Base-by-base conservation (phyloP, 495 filamentous ascomycete genomes). In the Xylaria bambusicola region DNA sequence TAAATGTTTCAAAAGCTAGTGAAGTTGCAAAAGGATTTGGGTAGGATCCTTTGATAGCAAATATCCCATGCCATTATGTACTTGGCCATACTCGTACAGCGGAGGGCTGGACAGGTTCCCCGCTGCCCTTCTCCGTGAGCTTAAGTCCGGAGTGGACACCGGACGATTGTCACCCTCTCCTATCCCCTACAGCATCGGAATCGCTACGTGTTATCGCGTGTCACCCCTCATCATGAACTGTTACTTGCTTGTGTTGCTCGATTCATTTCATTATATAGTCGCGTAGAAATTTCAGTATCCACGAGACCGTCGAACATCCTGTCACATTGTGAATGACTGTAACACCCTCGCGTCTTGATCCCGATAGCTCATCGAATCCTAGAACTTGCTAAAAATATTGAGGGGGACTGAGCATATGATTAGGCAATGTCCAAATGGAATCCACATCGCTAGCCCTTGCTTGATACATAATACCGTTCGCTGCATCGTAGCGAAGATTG, bases 91-190 rank as follows among this genome's bases (percentile, higher is more conserved):
- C 10, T 17, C 6, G 21, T 20, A 7, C 20, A 1, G 15, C 17
- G 47, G 26, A 35, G 27, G 17, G 12, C 47, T 21, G 27, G 47
- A 31, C 47, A 3, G n/a, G 1, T 26, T 5, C 26, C 47, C 47
- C 6, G 47, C 23, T 50, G 47, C 47, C 26, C 27, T 18, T 26
- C 47, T 17, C 47, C 47, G 27, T 35, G 27, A n/a, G 26, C 29
- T 33, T 49, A 24, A 27, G 20, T 42, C 23, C 20, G 12, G 46
- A 17, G 47, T 35, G 27, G 47, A 35, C 27, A 50, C 27, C 47
- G 47, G 47, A 50, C 47, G 21, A n/a, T 35, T 50, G 47, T 50
- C 47, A 50, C 47, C 47, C 47, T 50, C 8, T 47, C 12, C 9
- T 27, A 21, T 50, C 33, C 27, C 27, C n/a, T 27, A 50, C 6